Evolutionary conservation across 2,329 filamentous ascomycete genomes (phyloP).

Genomic region (Thyridium curvatum): DNA sequence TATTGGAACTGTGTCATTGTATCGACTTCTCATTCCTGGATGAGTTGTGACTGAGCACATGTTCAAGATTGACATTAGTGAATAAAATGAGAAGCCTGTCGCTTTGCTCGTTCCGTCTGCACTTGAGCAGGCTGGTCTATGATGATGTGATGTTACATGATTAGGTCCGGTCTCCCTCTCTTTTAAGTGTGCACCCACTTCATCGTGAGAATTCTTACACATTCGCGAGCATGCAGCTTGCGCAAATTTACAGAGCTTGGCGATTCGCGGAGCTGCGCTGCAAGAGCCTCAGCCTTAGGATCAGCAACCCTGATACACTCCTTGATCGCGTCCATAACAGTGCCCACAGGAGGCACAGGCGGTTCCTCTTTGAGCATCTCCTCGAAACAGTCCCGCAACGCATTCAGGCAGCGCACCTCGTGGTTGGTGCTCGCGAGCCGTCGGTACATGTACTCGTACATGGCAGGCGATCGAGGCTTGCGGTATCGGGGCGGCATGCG

Average conservation of each 20-base stretch:
- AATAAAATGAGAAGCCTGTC: too few species aligned
- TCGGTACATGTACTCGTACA: conserved; percentile 51
- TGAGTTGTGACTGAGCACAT: too few species aligned
- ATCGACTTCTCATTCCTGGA: too few species aligned
- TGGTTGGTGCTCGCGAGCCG: conserved; percentile 38
- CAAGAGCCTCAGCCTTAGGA: conserved; percentile 33
- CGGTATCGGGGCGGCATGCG: conserved; percentile 44
- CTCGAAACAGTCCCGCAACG: conserved; percentile 45
- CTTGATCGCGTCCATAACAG: conserved; percentile 41
- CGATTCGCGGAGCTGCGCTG: conserved; percentile 13
- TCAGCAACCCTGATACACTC: conserved; percentile 51
- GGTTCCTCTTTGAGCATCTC: conserved; percentile 52
- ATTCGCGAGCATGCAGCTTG: conserved; percentile 16
- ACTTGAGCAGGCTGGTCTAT: too few species aligned
- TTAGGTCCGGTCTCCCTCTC: too few species aligned
- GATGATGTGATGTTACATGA: too few species aligned
- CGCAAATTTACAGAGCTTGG: too few species aligned
- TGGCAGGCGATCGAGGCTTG: conserved; percentile 36
- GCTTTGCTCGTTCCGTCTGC: too few species aligned
- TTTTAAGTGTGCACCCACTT: too few species aligned
- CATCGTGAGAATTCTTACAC: conserved; percentile 13
- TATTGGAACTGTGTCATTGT: too few species aligned
- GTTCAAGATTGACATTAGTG: too few species aligned
- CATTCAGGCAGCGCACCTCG: conserved; percentile 35
- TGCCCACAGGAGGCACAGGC: conserved; percentile 34